Evolutionary conservation across 768 basidiomycete genomes (phyloP).

Genomic region (Chalciporus chontae): DNA sequence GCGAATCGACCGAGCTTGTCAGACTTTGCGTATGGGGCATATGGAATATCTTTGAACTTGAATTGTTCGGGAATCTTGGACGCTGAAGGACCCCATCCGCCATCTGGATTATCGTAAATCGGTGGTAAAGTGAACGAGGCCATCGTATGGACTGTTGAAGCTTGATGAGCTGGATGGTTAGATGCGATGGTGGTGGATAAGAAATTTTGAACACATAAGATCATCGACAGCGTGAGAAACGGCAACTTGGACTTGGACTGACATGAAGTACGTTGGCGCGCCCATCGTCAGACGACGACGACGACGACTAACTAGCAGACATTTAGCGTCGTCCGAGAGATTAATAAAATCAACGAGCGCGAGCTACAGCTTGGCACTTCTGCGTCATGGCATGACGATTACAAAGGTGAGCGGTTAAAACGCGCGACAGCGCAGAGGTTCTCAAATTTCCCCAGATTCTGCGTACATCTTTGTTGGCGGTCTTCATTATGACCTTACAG

Average conservation of each 20-base stretch:
- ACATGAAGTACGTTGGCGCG: conserved; percentile 65
- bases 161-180: conserved; percentile 8
- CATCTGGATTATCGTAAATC: conserved; percentile 90
- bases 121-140: conserved; percentile 82
- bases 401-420: conserved; percentile 53
- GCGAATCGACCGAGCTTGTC: conserved; percentile 98
- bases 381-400: conserved; percentile 95
- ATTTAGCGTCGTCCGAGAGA: conserved; percentile 87
- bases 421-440: not conserved
- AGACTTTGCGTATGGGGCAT: conserved; percentile 97
- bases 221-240: conserved; percentile 23
- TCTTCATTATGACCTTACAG: conserved; percentile 82
- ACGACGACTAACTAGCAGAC: conserved; percentile 9
- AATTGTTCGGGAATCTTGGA: conserved; percentile 85
- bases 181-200: conserved; percentile 9
- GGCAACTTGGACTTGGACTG: conserved; percentile 14
- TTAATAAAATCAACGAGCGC: conserved; percentile 86
- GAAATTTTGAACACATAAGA: conserved; percentile 15
- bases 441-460: conserved; percentile 54
- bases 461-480: conserved; percentile 95
- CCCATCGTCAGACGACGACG: not conserved
- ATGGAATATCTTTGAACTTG: conserved; percentile 98
- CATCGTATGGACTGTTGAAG: conserved; percentile 37
- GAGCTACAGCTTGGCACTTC: conserved; percentile 77
- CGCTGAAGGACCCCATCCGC: conserved; percentile 87